Evolutionary conservation across 495 filamentous ascomycete species (phyloP).

Genomic region (Penicillium riverlandense): DNA sequence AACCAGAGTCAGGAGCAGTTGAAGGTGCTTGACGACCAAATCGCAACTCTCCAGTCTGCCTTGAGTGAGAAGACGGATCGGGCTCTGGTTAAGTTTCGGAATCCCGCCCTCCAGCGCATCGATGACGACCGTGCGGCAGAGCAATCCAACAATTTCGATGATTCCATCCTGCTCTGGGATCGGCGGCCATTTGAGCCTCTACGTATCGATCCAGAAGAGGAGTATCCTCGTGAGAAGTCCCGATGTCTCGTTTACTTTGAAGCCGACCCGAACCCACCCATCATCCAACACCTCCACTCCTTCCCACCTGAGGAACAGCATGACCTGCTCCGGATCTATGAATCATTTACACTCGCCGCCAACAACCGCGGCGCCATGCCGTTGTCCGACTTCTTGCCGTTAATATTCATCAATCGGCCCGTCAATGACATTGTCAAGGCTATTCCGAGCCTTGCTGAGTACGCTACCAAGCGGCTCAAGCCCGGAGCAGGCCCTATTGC

Average conservation of each 20-base stretch:
- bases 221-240: conserved; percentile 39
- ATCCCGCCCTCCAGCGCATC: conserved; percentile 3
- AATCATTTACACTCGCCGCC: conserved; percentile 17
- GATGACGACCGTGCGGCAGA: conserved; percentile 17
- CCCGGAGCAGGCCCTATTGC: conserved; percentile 18
- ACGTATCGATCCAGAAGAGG: conserved; percentile 41
- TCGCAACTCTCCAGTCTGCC: conserved; percentile 5
- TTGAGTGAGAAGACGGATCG: neutral
- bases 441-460: conserved; percentile 24
- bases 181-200: conserved; percentile 54
- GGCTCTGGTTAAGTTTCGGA: neutral
- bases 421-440: conserved; percentile 23
- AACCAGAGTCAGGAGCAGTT: conserved; percentile 20
- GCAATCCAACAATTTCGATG: conserved; percentile 17
- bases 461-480: conserved; percentile 23
- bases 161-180: conserved; percentile 54
- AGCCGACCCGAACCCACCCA: conserved; percentile 16
- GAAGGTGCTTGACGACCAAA: conserved; percentile 17
- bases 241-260: conserved; percentile 31
- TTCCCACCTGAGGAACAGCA: conserved; percentile 4
- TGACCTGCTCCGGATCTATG: conserved; percentile 13
- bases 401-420: conserved; percentile 17
- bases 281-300: conserved; percentile 7
- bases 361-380: conserved; percentile 11
- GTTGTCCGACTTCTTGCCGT: conserved; percentile 15